Evolutionary conservation across 371 early-diverging fungal species (phyloP).

Genomic region (Entomophthora muscae): DNA sequence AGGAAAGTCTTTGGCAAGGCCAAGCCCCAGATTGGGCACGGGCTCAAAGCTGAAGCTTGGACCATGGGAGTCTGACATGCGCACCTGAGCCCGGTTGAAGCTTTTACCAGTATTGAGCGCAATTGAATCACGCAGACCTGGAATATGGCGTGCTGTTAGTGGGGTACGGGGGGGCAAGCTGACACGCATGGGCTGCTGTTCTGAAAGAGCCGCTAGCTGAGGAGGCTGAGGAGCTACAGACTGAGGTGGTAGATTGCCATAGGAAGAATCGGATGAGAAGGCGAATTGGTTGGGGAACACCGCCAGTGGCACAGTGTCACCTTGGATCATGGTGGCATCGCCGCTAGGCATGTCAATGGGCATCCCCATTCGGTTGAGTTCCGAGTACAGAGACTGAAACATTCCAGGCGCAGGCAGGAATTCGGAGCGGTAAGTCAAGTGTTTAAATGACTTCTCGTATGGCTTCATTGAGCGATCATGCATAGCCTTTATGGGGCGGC

Average conservation of each 20-base stretch:
- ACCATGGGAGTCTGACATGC: background rate
- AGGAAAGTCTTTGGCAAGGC: constrained; percentile 6
- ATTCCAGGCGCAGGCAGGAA: background rate
- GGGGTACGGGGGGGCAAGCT: background rate
- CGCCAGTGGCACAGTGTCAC: background rate
- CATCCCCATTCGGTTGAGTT: constrained; percentile 3
- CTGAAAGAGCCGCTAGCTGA: too few species aligned
- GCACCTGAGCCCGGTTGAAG: background rate
- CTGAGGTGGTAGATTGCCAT: background rate
- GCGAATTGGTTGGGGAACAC: background rate
- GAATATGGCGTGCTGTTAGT: background rate
- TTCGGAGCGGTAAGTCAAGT: background rate
- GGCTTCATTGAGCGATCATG: background rate
- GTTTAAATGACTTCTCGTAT: background rate
- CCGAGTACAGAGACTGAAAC: constrained; percentile 5
- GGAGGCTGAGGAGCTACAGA: background rate
- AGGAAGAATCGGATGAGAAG: background rate
- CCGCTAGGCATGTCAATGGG: constrained; percentile 4
- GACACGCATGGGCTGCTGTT: background rate
- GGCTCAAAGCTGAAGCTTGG: background rate
- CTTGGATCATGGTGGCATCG: background rate
- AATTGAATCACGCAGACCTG: background rate
- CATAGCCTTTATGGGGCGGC: background rate
- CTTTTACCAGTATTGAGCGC: background rate
- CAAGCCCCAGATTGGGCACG: background rate